A percentile compares a stretch with the other conserved stretches of the same genome.
These are phyloP conservation scores for Erysimum cheiranthoides DNA, from an alignment of 345 rosid species.

Conservation along the genomic window DNA sequence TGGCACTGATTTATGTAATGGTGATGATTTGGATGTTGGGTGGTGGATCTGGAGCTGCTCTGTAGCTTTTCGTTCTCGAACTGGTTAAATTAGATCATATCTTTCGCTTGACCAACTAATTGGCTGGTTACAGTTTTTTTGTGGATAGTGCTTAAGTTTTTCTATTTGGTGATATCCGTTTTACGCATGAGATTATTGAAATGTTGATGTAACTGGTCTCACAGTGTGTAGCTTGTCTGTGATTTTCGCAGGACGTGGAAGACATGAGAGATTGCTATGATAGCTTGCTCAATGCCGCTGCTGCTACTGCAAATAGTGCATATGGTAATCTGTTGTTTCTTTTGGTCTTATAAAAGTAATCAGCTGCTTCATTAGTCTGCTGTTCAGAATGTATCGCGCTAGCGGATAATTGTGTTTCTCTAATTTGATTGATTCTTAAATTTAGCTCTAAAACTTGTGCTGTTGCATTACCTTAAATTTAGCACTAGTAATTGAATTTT, in stretches of 20 bases:
- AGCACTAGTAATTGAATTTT: not conserved
- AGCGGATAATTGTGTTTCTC: not conserved
- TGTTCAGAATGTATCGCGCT: not conserved
- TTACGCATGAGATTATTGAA: not conserved
- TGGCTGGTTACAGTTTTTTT: not conserved
- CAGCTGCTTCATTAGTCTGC: not conserved
- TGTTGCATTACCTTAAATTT: not conserved
- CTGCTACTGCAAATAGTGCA: conserved; percentile 93
- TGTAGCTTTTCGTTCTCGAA: not conserved
- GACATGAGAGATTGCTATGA: conserved; percentile 95
- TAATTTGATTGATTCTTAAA: not conserved
- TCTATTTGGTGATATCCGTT: conserved; percentile 8
- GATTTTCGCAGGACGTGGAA: conserved; percentile 65
- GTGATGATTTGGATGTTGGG: conserved; percentile 17
- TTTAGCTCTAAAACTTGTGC: not conserved
- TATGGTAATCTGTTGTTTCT: conserved; percentile 56
- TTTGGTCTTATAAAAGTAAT: conserved; percentile 3
- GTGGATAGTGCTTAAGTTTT: not conserved
- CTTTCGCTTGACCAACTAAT: conserved; percentile 25
- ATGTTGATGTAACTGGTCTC: not conserved
- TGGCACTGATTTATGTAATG: conserved; percentile 20
- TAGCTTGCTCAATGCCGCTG: conserved; percentile 90
- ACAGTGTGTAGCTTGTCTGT: conserved; percentile 14
- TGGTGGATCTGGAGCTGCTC: conserved; percentile 32
- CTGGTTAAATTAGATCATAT: conserved; percentile 4